phyloP scores from a whole-genome alignment of 2,329 filamentous ascomycete genomes.

The Trichoderma asperellum region DNA sequence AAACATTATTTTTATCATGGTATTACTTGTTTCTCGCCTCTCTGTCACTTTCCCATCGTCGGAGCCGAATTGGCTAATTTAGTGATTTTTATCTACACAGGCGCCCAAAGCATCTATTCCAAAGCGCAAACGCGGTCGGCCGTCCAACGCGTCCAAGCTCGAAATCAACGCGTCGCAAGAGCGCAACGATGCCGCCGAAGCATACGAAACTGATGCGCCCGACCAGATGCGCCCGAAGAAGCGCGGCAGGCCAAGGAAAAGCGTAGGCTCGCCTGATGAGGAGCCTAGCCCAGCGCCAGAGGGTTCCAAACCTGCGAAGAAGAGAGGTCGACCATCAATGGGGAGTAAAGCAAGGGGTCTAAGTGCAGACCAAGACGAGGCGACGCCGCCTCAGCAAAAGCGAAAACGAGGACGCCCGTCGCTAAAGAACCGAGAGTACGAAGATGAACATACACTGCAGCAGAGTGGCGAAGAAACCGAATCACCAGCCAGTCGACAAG shows the following conservation, averaged over 20 bases:
- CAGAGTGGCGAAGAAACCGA: conserved; percentile 16
- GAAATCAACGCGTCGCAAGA: conserved; percentile 36
- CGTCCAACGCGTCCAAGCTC: conserved; percentile 47
- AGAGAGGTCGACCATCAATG: conserved; percentile 39
- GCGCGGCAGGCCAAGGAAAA: conserved; percentile 34
- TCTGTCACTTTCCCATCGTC: neutral
- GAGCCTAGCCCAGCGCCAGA: neutral
- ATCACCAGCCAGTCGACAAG: conserved; percentile 16
- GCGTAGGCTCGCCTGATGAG: neutral
- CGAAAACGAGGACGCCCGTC: conserved; percentile 45
- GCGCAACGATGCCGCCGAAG: conserved; percentile 28
- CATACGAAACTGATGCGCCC: conserved; percentile 35
- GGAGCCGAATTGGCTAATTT: neutral
- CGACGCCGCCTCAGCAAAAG: conserved; percentile 35
- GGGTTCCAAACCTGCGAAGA: conserved; percentile 28
- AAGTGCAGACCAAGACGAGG: neutral
- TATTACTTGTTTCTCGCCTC: neutral
- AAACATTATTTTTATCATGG: conserved; percentile 13
- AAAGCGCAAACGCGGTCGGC: conserved; percentile 51
- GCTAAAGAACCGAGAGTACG: conserved; percentile 29
- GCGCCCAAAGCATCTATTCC: conserved; percentile 38
- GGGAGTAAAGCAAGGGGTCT: conserved; percentile 4
- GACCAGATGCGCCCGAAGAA: conserved; percentile 35
- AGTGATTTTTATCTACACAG: conserved; percentile 28
- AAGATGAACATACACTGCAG: conserved; percentile 25